A percentile compares a stretch with the other conserved stretches of the same genome.
Conservation (phyloP, 805 yeast species). For the Yarrowia keelungensis region DNA sequence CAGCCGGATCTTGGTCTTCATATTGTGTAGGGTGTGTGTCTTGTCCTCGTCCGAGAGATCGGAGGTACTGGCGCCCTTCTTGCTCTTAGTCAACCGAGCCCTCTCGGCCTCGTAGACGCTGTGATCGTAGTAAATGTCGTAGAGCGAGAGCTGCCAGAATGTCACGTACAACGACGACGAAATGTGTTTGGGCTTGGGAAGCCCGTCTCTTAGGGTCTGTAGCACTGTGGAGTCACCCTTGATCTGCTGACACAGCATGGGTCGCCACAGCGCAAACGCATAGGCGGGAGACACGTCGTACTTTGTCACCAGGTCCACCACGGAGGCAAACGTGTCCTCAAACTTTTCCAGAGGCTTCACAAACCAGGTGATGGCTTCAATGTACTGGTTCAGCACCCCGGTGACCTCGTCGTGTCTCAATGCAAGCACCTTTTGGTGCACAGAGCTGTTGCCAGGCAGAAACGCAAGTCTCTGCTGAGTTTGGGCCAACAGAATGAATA, state of each 20-base stretch:
- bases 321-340: conserved; percentile 37
- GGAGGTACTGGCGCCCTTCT: conserved; percentile 20
- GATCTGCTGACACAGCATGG: conserved; percentile 54
- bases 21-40: conserved; percentile 56
- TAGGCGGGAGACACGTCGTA: conserved; percentile 55
- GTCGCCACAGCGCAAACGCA: conserved; percentile 83
- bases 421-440: conserved; percentile 74
- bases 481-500: conserved; percentile 68
- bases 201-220: conserved; percentile 48
- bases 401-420: conserved; percentile 74
- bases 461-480: conserved; percentile 53
- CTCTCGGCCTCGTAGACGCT: conserved; percentile 58
- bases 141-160: conserved; percentile 77
- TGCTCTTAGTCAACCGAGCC: conserved; percentile 2
- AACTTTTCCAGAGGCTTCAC: conserved; percentile 47
- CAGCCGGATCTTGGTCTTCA: conserved; percentile 49
- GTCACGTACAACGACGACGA: conserved; percentile 57
- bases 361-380: conserved; percentile 64
- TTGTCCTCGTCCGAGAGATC: conserved; percentile 50
- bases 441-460: conserved; percentile 50
- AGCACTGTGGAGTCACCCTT: conserved; percentile 43
- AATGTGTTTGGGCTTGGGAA: conserved; percentile 44
- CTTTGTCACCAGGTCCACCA: conserved; percentile 44
- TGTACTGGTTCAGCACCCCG: conserved; percentile 69
- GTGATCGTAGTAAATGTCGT: conserved; percentile 68